phyloP scores from a whole-genome alignment of 257 asterid genomes.

The Mitragyna speciosa region DNA sequence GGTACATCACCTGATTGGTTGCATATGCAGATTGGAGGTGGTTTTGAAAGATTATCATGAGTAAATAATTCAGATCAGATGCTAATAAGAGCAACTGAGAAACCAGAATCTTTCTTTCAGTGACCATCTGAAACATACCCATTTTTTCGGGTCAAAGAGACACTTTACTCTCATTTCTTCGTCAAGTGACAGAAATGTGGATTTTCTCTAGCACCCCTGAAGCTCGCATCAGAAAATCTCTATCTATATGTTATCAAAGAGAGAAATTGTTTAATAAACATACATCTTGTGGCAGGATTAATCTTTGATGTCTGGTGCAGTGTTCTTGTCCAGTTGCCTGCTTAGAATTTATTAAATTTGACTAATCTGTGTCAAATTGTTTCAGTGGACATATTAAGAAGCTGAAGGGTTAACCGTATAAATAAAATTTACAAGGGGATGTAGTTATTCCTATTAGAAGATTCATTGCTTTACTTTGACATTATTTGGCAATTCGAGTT shows the following conservation, averaged over 20 bases:
- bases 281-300: constrained; percentile 1
- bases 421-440: constrained; percentile 15
- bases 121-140: neutral
- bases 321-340: constrained; percentile 22
- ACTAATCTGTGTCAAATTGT: constrained; percentile 17
- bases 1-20: constrained; percentile 84
- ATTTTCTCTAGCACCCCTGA: constrained; percentile 3
- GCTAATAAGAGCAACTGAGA: constrained; percentile 8
- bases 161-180: neutral
- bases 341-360: constrained; percentile 18
- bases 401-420: constrained; percentile 15
- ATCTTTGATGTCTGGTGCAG: constrained; percentile 8
- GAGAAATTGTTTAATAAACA: constrained; percentile 5
- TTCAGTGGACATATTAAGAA: constrained; percentile 19
- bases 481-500: neutral
- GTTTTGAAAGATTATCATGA: constrained; percentile 64
- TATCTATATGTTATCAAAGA: neutral
- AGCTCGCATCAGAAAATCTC: neutral
- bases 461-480: neutral
- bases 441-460: neutral
- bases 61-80: constrained; percentile 12
- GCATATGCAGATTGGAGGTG: constrained; percentile 94
- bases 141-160: constrained; percentile 1
- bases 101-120: constrained; percentile 13
- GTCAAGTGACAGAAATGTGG: neutral